These are phyloP conservation scores for Acer campestre DNA, from an alignment of 345 rosid species.

Conservation along the genomic window DNA sequence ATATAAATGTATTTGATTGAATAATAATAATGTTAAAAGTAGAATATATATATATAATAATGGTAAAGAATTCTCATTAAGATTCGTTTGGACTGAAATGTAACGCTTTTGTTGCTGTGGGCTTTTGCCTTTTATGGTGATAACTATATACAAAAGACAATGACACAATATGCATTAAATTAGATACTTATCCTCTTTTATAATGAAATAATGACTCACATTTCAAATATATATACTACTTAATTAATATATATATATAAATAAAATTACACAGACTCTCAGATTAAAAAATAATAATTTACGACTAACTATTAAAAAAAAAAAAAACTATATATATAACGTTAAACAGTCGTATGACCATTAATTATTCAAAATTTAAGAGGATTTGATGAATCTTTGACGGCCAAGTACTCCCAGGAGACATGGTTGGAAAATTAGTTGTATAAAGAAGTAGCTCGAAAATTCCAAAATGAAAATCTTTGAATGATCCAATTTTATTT, in stretches of 20 bases:
- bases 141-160: background rate
- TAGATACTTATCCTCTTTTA: background rate
- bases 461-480: constrained; percentile 26
- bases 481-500: constrained; percentile 15
- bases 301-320: too few relatives aligned
- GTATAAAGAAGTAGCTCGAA: constrained; percentile 22
- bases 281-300: too few relatives aligned
- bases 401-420: background rate
- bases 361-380: background rate
- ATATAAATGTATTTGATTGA: background rate
- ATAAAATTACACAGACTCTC: too few relatives aligned
- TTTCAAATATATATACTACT: too few relatives aligned
- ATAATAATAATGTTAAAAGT: background rate
- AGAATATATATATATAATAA: background rate
- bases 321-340: too few relatives aligned
- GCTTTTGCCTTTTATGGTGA: background rate
- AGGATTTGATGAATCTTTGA: background rate
- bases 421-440: constrained; percentile 7
- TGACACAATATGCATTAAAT: background rate
- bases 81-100: constrained; percentile 14
- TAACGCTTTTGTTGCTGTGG: background rate
- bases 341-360: background rate
- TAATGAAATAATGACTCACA: too few relatives aligned
- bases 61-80: background rate
- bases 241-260: too few relatives aligned